phyloP scores from a whole-genome alignment of 441 rosid species.

The Jatropha multifida region DNA sequence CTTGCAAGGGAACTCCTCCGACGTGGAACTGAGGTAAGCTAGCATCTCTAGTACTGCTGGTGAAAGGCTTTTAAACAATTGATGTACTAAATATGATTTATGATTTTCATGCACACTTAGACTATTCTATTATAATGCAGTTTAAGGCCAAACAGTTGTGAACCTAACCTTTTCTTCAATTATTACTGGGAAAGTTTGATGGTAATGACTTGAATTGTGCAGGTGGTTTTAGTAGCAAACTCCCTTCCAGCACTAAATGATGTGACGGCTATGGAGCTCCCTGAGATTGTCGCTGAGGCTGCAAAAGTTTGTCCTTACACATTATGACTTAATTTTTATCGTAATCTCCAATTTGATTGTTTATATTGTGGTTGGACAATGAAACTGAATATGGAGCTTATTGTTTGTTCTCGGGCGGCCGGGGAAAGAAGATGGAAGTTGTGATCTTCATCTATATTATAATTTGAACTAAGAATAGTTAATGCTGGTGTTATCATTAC shows the following conservation, averaged over 20 bases:
- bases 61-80: conserved; percentile 8
- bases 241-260: conserved; percentile 98
- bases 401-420: neutral
- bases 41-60: conserved; percentile 17
- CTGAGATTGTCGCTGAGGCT: conserved; percentile 96
- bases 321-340: neutral
- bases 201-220: conserved; percentile 25
- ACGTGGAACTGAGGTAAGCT: conserved; percentile 88
- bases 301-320: conserved; percentile 65
- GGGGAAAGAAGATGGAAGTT: neutral
- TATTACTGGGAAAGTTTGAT: conserved; percentile 9
- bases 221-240: conserved; percentile 98
- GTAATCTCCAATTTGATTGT: neutral
- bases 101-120: neutral
- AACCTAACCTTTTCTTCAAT: conserved; percentile 9
- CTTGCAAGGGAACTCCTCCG: conserved; percentile 94
- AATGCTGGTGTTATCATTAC: neutral
- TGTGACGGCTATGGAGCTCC: conserved; percentile 97
- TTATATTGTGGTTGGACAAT: neutral
- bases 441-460: neutral
- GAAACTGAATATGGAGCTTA: conserved; percentile 11
- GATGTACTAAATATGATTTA: neutral
- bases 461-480: neutral
- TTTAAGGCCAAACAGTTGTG: neutral
- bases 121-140: neutral